These are phyloP conservation scores for Noccaea bulbosa DNA, from an alignment of 345 rosid species.

Conservation along the genomic window DNA sequence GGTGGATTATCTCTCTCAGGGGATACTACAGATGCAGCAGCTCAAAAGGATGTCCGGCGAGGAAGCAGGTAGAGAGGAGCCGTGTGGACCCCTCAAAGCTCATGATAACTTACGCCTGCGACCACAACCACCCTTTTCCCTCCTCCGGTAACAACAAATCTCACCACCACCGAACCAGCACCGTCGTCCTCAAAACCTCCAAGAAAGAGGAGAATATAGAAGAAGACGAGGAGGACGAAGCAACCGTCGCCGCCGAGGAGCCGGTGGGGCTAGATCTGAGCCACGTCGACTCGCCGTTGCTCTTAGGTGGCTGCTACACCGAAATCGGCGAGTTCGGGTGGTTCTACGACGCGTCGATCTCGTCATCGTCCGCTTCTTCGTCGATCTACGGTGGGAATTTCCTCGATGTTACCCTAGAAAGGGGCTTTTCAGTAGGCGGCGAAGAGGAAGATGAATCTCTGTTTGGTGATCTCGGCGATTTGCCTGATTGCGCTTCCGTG, in stretches of 20 bases:
- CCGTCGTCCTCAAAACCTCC: constrained; percentile 43
- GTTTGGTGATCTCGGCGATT: constrained; percentile 72
- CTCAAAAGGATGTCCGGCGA: constrained; percentile 81
- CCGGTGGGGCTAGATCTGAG: constrained; percentile 40
- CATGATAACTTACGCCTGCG: constrained; percentile 66
- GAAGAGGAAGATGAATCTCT: constrained; percentile 62
- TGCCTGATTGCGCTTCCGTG: constrained; percentile 73
- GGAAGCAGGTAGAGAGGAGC: constrained; percentile 82
- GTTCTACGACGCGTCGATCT: constrained; percentile 57
- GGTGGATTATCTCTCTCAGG: constrained; percentile 39
- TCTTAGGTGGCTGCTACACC: constrained; percentile 44
- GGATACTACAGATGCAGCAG: constrained; percentile 84
- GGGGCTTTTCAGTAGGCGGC: constrained; percentile 35
- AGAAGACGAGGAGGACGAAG: constrained; percentile 33
- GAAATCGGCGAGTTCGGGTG: constrained; percentile 56
- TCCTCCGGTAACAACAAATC: constrained; percentile 47
- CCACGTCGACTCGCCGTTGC: constrained; percentile 48
- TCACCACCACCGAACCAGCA: constrained; percentile 50
- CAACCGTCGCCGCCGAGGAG: constrained; percentile 17
- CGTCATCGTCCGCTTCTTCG: constrained; percentile 45
- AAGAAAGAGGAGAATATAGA: constrained; percentile 25
- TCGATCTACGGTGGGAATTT: constrained; percentile 44
- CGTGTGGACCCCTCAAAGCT: constrained; percentile 66
- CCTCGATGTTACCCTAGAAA: constrained; percentile 40
- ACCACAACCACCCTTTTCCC: constrained; percentile 69